Evolutionary conservation across 164 flowering plant species (phyloP).

Genomic region (Buxus sempervirens): DNA sequence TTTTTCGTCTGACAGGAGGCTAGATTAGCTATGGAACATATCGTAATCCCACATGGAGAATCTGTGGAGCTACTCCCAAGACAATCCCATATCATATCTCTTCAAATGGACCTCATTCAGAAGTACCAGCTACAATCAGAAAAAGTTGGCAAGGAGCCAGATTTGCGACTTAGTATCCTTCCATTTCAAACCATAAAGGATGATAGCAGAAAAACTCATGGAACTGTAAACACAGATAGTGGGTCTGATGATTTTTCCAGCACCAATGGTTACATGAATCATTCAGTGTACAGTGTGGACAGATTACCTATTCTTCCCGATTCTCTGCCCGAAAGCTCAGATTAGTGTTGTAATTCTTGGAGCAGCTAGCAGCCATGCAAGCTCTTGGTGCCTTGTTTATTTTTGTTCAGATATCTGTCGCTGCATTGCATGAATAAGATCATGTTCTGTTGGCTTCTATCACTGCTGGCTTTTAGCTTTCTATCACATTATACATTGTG

Average conservation of each 20-base stretch:
- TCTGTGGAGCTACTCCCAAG: constrained; percentile 83
- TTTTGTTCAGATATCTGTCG: not conserved
- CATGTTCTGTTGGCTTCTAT: not conserved
- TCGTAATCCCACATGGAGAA: constrained; percentile 75
- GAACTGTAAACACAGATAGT: constrained; percentile 16
- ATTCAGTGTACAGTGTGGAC: constrained; percentile 39
- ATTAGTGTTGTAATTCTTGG: not conserved
- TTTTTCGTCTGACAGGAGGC: constrained; percentile 55
- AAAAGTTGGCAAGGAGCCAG: constrained; percentile 46
- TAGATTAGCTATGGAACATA: constrained; percentile 76
- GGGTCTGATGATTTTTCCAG: constrained; percentile 23
- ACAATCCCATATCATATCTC: constrained; percentile 50
- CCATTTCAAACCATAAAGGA: constrained; percentile 35
- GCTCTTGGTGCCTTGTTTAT: not conserved
- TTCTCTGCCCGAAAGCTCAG: constrained; percentile 14
- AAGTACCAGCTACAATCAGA: constrained; percentile 57
- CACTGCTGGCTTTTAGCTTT: not conserved
- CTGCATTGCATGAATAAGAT: not conserved
- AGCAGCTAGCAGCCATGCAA: not conserved
- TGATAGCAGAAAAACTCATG: constrained; percentile 11
- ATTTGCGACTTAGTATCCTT: constrained; percentile 48
- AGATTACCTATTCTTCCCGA: constrained; percentile 83
- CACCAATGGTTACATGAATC: constrained; percentile 31
- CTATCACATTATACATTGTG: too few species aligned
- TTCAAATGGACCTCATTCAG: constrained; percentile 61